Evolutionary conservation across 176 grass and related monocot species (phyloP).

Genomic region (Carex cristatella): DNA sequence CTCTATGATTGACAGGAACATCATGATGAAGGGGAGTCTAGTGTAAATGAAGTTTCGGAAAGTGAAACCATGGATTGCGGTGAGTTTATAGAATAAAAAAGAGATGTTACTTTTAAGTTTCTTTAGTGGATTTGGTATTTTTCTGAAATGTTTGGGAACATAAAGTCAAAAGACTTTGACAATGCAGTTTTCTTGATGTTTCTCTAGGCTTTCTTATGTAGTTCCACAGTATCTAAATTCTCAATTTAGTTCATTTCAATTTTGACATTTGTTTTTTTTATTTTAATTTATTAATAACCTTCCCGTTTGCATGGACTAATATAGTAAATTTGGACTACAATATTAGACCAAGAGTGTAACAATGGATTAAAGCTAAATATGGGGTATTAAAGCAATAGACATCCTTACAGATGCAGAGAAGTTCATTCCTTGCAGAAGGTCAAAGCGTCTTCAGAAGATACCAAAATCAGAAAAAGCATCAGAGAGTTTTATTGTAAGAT

Average conservation of each 20-base stretch:
- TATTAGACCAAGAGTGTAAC: not conserved
- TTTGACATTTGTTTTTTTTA: not conserved
- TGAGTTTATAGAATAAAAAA: not conserved
- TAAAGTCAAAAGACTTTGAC: not conserved
- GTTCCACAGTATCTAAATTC: not conserved
- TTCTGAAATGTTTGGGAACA: not conserved
- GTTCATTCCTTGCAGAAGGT: constrained; percentile 32
- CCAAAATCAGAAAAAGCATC: constrained; percentile 20
- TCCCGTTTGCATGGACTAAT: not conserved
- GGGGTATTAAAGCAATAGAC: not conserved
- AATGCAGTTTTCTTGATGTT: not conserved
- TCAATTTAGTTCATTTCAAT: not conserved
- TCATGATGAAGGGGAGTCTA: not conserved
- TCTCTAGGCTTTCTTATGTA: not conserved
- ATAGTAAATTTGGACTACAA: not conserved
- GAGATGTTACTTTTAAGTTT: not conserved
- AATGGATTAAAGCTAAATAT: not conserved
- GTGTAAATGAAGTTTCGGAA: not conserved
- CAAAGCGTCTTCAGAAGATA: constrained; percentile 46
- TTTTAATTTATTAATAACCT: not conserved
- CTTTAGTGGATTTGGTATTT: not conserved
- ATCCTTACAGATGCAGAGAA: constrained; percentile 26
- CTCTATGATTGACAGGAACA: not conserved
- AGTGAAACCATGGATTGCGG: not conserved
- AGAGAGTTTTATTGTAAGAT: constrained; percentile 1